Conservation (phyloP, 2,329 filamentous ascomycete genomes). For the Ceratocystiopsis sp. region DNA sequence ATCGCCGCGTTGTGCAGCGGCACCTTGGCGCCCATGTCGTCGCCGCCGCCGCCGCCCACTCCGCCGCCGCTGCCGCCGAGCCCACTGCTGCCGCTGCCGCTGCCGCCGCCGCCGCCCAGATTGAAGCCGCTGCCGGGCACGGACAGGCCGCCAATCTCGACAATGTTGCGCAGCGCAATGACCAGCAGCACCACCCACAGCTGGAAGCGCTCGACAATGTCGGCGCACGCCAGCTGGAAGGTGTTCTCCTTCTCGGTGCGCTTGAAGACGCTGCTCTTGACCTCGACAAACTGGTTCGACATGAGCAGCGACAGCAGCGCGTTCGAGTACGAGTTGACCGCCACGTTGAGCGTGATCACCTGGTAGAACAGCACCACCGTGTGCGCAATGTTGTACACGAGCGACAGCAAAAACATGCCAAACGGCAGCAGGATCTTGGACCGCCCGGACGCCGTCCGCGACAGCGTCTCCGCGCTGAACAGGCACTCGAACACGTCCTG, state of each 20-base stretch:
- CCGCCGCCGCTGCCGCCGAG: too few species aligned
- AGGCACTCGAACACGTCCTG: conserved; percentile 95
- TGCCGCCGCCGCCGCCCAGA: conserved; percentile 16
- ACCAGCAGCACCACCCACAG: conserved; percentile 95
- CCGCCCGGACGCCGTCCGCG: conserved; percentile 70
- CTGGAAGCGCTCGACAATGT: conserved; percentile 93
- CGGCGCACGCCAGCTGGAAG: conserved; percentile 90
- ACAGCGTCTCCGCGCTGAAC: conserved; percentile 83
- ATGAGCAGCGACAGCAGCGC: conserved; percentile 80
- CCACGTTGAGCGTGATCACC: conserved; percentile 92
- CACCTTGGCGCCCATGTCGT: conserved; percentile 32
- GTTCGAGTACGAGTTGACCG: conserved; percentile 97
- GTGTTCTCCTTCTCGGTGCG: conserved; percentile 96
- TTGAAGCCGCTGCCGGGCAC: conserved; percentile 37
- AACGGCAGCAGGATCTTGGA: conserved; percentile 81
- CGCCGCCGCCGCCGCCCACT: conserved; percentile 13
- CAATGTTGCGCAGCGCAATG: conserved; percentile 88
- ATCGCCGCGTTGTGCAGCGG: conserved; percentile 56
- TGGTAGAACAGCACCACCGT: conserved; percentile 87
- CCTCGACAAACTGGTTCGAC: conserved; percentile 97
- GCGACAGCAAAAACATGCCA: conserved; percentile 75
- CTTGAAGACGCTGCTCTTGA: conserved; percentile 97
- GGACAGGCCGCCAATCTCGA: conserved; percentile 79
- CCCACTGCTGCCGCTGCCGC: too few species aligned
- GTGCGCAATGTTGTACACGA: conserved; percentile 78